A percentile compares a stretch with the other conserved stretches of the same genome.
Evolutionary conservation across 768 basidiomycete species (phyloP).

Genomic region (Russula sp.): DNA sequence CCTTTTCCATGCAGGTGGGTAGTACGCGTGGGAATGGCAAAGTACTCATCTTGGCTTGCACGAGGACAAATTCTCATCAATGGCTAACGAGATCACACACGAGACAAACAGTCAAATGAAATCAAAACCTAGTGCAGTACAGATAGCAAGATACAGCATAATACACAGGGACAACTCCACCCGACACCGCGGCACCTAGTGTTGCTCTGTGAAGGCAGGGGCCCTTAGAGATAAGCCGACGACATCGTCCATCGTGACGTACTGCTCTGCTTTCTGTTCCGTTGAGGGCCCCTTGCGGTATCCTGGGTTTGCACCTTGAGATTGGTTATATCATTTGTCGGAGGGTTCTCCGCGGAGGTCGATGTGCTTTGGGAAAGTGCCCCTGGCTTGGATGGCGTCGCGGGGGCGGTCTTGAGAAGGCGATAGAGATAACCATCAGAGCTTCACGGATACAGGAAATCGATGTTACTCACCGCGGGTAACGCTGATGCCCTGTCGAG

Average conservation of each 20-base stretch:
- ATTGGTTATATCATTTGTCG: neutral
- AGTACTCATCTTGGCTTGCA: neutral
- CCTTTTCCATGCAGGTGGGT: neutral
- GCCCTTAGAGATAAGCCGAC: neutral
- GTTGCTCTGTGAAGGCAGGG: neutral
- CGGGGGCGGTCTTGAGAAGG: conserved; percentile 5
- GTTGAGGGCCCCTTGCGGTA: accelerated
- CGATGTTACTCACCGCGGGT: neutral
- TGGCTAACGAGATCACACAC: neutral
- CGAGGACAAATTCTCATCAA: neutral
- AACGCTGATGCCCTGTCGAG: conserved; percentile 6
- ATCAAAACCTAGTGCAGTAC: neutral
- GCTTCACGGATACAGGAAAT: neutral
- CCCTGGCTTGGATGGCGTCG: conserved; percentile 2
- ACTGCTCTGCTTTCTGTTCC: neutral
- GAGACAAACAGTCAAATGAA: neutral
- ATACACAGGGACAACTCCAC: neutral
- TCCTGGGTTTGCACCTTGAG: neutral
- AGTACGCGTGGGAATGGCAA: neutral
- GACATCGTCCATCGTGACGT: neutral
- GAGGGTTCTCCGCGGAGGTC: neutral
- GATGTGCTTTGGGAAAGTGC: conserved; percentile 5
- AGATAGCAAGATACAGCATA: neutral
- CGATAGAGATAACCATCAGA: neutral
- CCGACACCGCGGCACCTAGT: neutral